Base-by-base conservation (phyloP, 805 yeast genomes). In the Wickerhamomyces kurtzmanii region DNA sequence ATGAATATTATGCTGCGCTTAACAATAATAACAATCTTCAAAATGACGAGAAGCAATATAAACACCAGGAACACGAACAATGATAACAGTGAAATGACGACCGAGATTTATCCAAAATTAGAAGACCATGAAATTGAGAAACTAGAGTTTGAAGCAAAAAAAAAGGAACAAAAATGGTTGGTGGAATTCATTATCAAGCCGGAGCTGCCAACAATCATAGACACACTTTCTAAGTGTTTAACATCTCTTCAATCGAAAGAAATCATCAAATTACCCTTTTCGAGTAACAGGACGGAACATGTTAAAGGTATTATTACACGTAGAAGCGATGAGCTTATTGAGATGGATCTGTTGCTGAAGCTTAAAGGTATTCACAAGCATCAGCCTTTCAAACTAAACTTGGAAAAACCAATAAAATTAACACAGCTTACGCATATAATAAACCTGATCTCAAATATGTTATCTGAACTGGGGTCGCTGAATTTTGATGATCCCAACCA, bases 231-330 rank as follows among this genome's bases (percentile, higher is more conserved):
- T 13, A 42, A 47, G 14, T 68, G 75, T 35, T 37, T 65, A 1
- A 53, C 53, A 4, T 44, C 58, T 33, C 37, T 69, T 18, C 45
- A 53, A 1, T 58, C 60, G 24, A 44, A 53, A 8, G 53, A 54
- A 8, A 52, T 65, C 10, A 62, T 72, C 29, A 75, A 68, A 31
- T 55, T 79, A 28, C 81, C 86, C 1, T 51, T 79, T 6, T 57
- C 75, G 1, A 61, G 75, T 1, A 55, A 62, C 11, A 67, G 74
- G 30, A 65, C 68, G 31, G 79, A 74, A 32, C 51, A 60, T 3
- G 49, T 77, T 11, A 75, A 75, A 34, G 89, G 89, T 0, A 59
- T 72, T 1, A 47, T 78, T 0, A 67, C 71, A 0, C 49, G 87
- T 28, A 64, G 60, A 29, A 75, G 77, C 6, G 61, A 66, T 9